These are phyloP conservation scores for Picea abies DNA, from an alignment of 83 land plant genomes.

Conservation along the genomic window DNA sequence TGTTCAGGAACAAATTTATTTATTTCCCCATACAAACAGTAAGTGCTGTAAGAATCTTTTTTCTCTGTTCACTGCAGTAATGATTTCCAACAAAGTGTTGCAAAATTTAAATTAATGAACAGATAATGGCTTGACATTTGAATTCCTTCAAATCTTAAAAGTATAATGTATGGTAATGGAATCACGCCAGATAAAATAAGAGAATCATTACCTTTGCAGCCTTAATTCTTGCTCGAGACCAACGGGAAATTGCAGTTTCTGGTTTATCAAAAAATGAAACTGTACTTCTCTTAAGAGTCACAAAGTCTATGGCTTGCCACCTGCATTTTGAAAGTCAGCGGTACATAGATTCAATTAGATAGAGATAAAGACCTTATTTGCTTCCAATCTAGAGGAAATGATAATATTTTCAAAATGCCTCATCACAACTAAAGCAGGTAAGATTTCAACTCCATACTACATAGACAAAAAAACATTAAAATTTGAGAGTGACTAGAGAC, in stretches of 20 bases:
- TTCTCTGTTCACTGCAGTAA: neutral
- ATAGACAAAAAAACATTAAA: neutral
- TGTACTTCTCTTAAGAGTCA: constrained; percentile 60
- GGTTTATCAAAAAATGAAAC: constrained; percentile 72
- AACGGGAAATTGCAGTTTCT: constrained; percentile 65
- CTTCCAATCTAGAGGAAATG: neutral
- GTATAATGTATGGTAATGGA: neutral
- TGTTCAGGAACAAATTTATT: constrained; percentile 16
- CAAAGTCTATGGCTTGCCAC: constrained; percentile 95
- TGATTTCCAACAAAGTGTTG: neutral
- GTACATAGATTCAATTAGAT: neutral
- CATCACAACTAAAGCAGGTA: constrained; percentile 1
- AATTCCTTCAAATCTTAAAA: neutral
- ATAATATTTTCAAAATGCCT: neutral
- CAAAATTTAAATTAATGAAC: neutral
- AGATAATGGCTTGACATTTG: neutral
- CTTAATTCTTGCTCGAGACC: constrained; percentile 79
- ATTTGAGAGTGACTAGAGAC: constrained; percentile 7
- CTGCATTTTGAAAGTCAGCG: constrained; percentile 27
- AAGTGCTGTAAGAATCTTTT: neutral
- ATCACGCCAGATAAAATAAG: neutral
- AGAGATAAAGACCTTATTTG: too few relatives aligned
- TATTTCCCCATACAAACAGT: constrained; percentile 19
- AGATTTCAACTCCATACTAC: neutral
- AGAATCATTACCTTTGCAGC: constrained; percentile 79